Conservation (phyloP, 148 eudicot genomes). For the Diospyros kaki region DNA sequence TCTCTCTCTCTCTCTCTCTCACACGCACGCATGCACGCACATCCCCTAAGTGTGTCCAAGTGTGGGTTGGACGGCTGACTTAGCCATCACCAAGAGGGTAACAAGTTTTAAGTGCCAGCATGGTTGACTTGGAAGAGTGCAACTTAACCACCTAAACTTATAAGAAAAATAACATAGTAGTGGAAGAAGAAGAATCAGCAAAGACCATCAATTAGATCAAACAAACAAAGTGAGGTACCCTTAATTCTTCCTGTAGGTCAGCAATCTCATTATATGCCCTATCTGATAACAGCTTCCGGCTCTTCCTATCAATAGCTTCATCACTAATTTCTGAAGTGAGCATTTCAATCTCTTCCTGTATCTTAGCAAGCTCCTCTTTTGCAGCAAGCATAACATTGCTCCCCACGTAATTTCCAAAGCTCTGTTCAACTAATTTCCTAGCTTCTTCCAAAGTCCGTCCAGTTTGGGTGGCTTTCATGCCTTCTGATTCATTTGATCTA, state of each 20-base stretch:
- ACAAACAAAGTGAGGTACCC: conserved; percentile 32
- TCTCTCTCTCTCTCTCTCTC: no score
- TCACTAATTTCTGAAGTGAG: conserved; percentile 72
- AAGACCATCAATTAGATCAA: neutral
- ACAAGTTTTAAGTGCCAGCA: no score
- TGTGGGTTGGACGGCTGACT: no score
- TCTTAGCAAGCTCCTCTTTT: conserved; percentile 78
- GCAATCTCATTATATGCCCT: conserved; percentile 78
- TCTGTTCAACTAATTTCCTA: conserved; percentile 89
- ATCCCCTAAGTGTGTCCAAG: no score
- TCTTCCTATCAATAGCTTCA: conserved; percentile 80
- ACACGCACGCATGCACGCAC: no score
- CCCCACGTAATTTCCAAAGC: conserved; percentile 98
- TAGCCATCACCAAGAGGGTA: no score
- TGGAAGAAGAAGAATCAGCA: no score
- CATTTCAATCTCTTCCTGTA: conserved; percentile 68
- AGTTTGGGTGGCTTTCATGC: conserved; percentile 41
- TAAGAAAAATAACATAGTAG: no score
- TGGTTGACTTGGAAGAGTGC: no score
- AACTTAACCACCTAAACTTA: no score
- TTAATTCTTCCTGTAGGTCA: conserved; percentile 77
- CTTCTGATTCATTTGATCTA: conserved; percentile 51
- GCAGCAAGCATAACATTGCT: conserved; percentile 98
- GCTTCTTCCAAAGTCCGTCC: conserved; percentile 95
- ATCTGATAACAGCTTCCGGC: conserved; percentile 54